Evolutionary conservation across 2,329 filamentous ascomycete genomes (phyloP).

Genomic region (Botrytis sinoallii): DNA sequence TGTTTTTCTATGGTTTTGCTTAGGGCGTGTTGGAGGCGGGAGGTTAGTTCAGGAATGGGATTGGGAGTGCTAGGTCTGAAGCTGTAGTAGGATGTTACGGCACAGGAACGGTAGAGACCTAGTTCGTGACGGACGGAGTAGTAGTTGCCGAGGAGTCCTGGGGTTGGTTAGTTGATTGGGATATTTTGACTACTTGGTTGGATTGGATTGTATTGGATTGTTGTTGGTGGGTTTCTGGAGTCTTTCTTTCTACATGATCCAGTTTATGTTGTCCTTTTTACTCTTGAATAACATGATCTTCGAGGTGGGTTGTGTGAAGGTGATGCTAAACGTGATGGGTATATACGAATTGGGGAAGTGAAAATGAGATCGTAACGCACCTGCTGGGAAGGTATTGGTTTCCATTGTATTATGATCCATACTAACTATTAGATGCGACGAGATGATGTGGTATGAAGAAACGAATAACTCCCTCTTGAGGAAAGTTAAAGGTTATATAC

Average conservation of each 20-base stretch:
- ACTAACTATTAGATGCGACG: not conserved
- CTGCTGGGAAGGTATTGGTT: conserved; percentile 6
- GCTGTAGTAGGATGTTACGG: not conserved
- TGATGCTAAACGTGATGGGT: not conserved
- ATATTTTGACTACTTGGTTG: not conserved
- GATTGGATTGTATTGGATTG: not conserved
- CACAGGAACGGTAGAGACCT: conserved; percentile 8
- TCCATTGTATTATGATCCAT: not conserved
- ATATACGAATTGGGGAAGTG: not conserved
- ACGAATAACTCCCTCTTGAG: not conserved
- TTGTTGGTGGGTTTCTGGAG: not conserved
- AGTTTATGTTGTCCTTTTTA: not conserved
- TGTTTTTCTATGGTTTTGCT: not conserved
- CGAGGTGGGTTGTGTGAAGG: not conserved
- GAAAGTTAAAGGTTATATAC: not conserved
- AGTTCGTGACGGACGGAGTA: not conserved
- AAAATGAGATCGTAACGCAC: not conserved
- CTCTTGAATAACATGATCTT: not conserved
- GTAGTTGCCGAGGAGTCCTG: conserved; percentile 4
- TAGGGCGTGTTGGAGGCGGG: not conserved
- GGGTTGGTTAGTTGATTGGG: not conserved
- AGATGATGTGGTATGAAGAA: not conserved
- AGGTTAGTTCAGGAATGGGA: not conserved
- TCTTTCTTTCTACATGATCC: not conserved
- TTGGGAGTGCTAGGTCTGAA: not conserved